phyloP scores from a whole-genome alignment of 192 early-diverging fungal genomes.

The Mortierella alpina region DNA sequence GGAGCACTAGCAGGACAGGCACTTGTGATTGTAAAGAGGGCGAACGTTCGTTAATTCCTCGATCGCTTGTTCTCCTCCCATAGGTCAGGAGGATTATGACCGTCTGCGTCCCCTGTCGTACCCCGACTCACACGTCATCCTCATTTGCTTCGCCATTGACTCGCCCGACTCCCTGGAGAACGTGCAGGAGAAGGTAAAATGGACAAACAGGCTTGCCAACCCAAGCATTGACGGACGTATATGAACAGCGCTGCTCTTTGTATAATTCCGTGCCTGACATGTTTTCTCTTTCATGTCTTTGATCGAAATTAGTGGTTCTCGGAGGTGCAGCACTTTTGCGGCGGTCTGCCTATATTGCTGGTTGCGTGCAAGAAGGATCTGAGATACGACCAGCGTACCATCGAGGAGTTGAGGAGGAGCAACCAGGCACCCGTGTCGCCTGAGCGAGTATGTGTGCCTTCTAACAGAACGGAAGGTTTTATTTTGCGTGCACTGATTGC shows the following conservation, averaged over 20 bases:
- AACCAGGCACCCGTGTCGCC: conserved; percentile 79
- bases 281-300: conserved; percentile 1
- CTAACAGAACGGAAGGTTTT: too few relatives aligned
- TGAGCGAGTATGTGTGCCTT: conserved; percentile 68
- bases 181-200: conserved; percentile 70
- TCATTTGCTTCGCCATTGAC: conserved; percentile 94
- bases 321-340: conserved; percentile 89
- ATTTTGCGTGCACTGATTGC: not conserved
- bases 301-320: conserved; percentile 79
- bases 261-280: too few relatives aligned
- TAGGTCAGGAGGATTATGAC: conserved; percentile 97
- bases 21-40: conserved; percentile 79
- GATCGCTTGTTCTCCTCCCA: conserved; percentile 2
- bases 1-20: conserved; percentile 86
- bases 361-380: conserved; percentile 93
- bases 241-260: too few relatives aligned
- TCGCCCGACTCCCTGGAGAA: conserved; percentile 86
- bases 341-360: conserved; percentile 84
- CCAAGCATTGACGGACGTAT: not conserved
- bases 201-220: not conserved
- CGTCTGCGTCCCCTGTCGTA: conserved; percentile 92
- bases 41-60: not conserved
- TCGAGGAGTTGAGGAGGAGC: conserved; percentile 80
- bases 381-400: conserved; percentile 81
- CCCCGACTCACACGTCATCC: conserved; percentile 90